A percentile compares a stretch with the other conserved stretches of the same genome.
Conservation (phyloP, 2,329 filamentous ascomycete genomes). For the Fusarium albosuccineum region DNA sequence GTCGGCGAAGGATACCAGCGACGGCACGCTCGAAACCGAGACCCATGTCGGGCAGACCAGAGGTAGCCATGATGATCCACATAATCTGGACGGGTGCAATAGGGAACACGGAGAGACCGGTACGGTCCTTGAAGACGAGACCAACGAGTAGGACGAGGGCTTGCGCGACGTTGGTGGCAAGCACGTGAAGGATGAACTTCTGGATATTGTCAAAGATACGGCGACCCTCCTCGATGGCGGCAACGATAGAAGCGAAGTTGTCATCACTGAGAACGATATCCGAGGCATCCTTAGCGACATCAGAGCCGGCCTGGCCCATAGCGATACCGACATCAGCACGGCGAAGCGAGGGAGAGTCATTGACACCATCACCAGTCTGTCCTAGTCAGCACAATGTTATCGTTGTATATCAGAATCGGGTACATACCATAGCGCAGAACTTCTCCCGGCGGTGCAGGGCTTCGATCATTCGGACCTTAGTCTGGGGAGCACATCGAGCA, state of each 20-base stretch:
- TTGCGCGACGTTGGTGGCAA: constrained; percentile 79
- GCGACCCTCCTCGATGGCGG: constrained; percentile 78
- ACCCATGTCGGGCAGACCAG: constrained; percentile 81
- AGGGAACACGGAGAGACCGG: constrained; percentile 77
- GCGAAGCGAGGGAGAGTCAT: constrained; percentile 78
- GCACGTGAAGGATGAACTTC: constrained; percentile 78
- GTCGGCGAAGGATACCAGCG: constrained; percentile 76
- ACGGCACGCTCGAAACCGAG: constrained; percentile 79
- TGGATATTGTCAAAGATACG: constrained; percentile 82
- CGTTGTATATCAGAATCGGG: background rate
- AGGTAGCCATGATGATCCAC: constrained; percentile 87
- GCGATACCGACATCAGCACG: constrained; percentile 79
- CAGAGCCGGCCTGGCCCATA: constrained; percentile 72
- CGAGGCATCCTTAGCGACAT: constrained; percentile 74
- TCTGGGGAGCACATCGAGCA: constrained; percentile 76
- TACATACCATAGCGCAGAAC: constrained; percentile 73
- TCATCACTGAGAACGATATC: constrained; percentile 80
- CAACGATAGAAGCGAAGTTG: constrained; percentile 79
- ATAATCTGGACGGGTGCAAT: constrained; percentile 81
- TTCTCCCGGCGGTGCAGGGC: constrained; percentile 74
- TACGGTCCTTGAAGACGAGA: constrained; percentile 76
- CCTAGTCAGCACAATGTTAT: constrained; percentile 18
- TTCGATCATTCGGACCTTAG: constrained; percentile 81
- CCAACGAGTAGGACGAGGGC: constrained; percentile 78
- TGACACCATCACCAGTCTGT: constrained; percentile 78